Conservation (phyloP, 2,329 filamentous ascomycete species). For the Aspergillus calidoustus region DNA sequence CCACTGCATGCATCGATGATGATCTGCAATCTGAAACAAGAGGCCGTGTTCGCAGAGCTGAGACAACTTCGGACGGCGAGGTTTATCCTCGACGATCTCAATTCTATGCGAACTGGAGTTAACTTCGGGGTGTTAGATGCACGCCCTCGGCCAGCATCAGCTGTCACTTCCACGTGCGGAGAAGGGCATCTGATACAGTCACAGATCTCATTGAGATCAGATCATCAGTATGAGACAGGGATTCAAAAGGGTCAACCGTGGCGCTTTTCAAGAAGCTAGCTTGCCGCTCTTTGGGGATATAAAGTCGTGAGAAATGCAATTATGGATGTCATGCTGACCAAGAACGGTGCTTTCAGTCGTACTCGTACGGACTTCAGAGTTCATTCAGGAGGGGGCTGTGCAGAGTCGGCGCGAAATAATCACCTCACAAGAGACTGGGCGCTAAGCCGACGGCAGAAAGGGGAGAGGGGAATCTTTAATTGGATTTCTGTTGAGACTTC, state of each 20-base stretch:
- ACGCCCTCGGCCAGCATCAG: not conserved
- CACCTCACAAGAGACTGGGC: slow-evolving; percentile 4
- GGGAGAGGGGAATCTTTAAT: not conserved
- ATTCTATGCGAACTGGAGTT: not conserved
- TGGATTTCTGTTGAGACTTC: not conserved
- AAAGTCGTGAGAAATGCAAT: not conserved
- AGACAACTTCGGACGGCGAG: too few species aligned
- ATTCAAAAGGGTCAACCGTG: not conserved
- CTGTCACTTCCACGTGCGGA: slow-evolving; percentile 9
- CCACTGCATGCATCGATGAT: not conserved
- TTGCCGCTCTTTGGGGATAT: not conserved
- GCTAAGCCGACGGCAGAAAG: not conserved
- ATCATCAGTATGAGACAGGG: not conserved
- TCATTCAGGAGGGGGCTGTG: slow-evolving; percentile 8
- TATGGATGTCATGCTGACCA: not conserved
- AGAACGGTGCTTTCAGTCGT: not conserved
- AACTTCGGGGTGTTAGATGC: not conserved
- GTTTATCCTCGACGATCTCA: not conserved
- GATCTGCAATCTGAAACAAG: not conserved
- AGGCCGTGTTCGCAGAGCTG: not conserved
- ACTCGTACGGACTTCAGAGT: not conserved
- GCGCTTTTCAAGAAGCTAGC: not conserved
- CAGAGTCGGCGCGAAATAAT: slow-evolving; percentile 7
- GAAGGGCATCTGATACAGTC: slow-evolving; percentile 2
- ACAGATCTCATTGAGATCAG: not conserved